Conservation (phyloP, 148 eudicot species). For the Rhododendron ferrugineum region DNA sequence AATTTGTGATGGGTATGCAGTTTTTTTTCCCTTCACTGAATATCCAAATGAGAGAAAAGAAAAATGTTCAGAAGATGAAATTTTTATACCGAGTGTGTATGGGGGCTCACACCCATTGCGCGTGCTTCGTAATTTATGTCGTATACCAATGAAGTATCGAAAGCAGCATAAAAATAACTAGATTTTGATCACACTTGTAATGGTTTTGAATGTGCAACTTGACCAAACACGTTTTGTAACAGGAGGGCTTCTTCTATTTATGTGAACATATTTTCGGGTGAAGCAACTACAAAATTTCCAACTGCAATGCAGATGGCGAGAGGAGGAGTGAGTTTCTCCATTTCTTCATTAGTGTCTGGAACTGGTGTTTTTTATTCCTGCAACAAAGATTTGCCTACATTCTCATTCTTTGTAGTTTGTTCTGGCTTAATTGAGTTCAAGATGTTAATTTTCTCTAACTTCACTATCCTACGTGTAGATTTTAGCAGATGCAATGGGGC, state of each 20-base stretch:
- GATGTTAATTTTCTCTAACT: neutral
- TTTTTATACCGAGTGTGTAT: neutral
- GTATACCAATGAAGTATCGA: neutral
- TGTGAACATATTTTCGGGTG: slow-evolving; percentile 64
- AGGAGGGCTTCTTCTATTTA: slow-evolving; percentile 59
- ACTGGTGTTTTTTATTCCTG: neutral
- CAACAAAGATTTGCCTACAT: neutral
- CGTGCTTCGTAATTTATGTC: neutral
- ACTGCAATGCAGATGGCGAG: slow-evolving; percentile 50
- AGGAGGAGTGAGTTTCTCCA: slow-evolving; percentile 53
- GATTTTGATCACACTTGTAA: neutral
- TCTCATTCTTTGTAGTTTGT: neutral
- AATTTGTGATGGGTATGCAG: slow-evolving; percentile 47
- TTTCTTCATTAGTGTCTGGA: neutral
- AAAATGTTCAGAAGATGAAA: neutral
- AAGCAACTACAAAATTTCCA: slow-evolving; percentile 60
- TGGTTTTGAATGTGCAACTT: neutral
- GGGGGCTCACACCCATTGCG: neutral
- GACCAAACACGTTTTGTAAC: slow-evolving; percentile 12
- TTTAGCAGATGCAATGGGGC: slow-evolving; percentile 76
- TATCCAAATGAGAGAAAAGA: neutral
- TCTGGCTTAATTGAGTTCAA: neutral
- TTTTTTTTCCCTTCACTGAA: neutral
- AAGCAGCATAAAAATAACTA: neutral
- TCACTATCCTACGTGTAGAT: slow-evolving; percentile 26